Evolutionary conservation across 768 basidiomycete genomes (phyloP).

Genomic region (Harrya chromipes): DNA sequence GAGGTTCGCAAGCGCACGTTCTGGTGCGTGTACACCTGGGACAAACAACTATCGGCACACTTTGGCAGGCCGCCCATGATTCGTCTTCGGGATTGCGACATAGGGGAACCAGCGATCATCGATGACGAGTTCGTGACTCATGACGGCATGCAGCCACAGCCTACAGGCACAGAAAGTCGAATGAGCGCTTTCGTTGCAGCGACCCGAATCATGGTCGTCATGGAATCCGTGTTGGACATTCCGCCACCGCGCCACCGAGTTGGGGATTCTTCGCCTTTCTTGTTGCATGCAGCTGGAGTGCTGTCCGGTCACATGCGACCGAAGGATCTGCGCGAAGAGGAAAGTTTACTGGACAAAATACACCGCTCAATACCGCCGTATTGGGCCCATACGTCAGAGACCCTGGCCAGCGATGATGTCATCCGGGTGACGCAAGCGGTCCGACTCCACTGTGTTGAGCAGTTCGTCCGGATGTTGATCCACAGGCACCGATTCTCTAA

Average conservation of each 20-base stretch:
- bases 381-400: slow-evolving; percentile 81
- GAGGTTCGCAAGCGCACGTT: slow-evolving; percentile 93
- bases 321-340: slow-evolving; percentile 75
- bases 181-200: slow-evolving; percentile 79
- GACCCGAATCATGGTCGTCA: slow-evolving; percentile 78
- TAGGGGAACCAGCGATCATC: slow-evolving; percentile 79
- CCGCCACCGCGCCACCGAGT: slow-evolving; percentile 58
- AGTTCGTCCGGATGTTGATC: slow-evolving; percentile 83
- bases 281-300: slow-evolving; percentile 65
- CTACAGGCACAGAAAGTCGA: slow-evolving; percentile 68
- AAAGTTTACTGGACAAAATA: slow-evolving; percentile 78
- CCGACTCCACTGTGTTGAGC: slow-evolving; percentile 82
- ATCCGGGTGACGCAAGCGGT: slow-evolving; percentile 88
- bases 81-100: slow-evolving; percentile 85
- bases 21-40: slow-evolving; percentile 97
- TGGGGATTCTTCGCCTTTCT: slow-evolving; percentile 72
- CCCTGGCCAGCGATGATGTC: slow-evolving; percentile 79
- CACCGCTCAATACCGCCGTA: slow-evolving; percentile 64
- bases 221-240: slow-evolving; percentile 85
- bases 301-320: slow-evolving; percentile 60
- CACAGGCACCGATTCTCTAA: slow-evolving; percentile 85
- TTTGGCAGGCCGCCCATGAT: slow-evolving; percentile 89
- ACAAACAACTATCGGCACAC: slow-evolving; percentile 86
- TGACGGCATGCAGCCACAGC: slow-evolving; percentile 64
- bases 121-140: slow-evolving; percentile 88